A percentile compares a stretch with the other conserved stretches of the same genome.
phyloP scores from a whole-genome alignment of 495 filamentous ascomycete genomes.

The Xylaria grammica region DNA sequence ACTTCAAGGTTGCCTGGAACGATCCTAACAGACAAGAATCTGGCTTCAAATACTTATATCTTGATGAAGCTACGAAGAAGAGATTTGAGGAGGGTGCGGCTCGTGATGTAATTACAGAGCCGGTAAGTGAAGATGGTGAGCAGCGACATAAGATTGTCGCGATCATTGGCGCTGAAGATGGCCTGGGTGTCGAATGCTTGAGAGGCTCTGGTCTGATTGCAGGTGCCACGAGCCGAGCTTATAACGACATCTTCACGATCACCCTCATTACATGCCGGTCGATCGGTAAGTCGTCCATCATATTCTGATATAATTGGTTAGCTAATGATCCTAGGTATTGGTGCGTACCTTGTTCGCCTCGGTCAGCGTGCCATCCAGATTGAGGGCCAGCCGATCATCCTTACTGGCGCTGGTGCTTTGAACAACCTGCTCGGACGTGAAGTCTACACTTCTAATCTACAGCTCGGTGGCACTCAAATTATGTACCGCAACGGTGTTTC shows the following conservation, averaged over 20 bases:
- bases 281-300: slow-evolving; percentile 63
- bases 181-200: slow-evolving; percentile 96
- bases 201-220: slow-evolving; percentile 97
- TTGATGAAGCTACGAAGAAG: slow-evolving; percentile 84
- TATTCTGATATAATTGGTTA: not conserved
- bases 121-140: slow-evolving; percentile 83
- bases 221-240: slow-evolving; percentile 93
- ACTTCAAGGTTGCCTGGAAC: slow-evolving; percentile 97
- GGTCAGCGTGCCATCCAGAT: slow-evolving; percentile 98
- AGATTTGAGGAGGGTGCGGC: slow-evolving; percentile 83
- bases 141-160: slow-evolving; percentile 92
- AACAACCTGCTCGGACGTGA: slow-evolving; percentile 98
- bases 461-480: slow-evolving; percentile 99
- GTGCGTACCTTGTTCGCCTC: slow-evolving; percentile 96
- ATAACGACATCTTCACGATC: slow-evolving; percentile 99
- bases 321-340: slow-evolving; percentile 69
- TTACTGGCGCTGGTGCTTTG: slow-evolving; percentile 95
- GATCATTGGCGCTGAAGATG: slow-evolving; percentile 92
- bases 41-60: slow-evolving; percentile 98
- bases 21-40: slow-evolving; percentile 79
- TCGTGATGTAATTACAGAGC: slow-evolving; percentile 87
- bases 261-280: slow-evolving; percentile 97
- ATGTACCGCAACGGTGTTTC: slow-evolving; percentile 99
- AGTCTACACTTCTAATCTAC: slow-evolving; percentile 98
- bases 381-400: slow-evolving; percentile 97